Evolutionary conservation across 1,284 basidiomycete genomes (phyloP).

Genomic region (Rugosomyces carneus): DNA sequence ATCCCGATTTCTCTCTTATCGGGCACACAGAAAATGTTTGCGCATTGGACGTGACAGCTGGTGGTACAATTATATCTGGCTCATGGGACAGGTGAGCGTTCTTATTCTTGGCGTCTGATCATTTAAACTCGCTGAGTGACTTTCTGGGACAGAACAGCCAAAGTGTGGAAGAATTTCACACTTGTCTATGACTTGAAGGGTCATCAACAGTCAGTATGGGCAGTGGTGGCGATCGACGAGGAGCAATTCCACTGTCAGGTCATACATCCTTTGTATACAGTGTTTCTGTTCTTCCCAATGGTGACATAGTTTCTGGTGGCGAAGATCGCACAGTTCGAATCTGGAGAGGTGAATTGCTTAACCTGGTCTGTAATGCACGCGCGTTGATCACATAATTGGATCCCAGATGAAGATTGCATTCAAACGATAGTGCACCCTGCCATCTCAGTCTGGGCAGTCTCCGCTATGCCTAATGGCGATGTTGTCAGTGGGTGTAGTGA

Average conservation of each 20-base stretch:
- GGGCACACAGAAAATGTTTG: constrained; percentile 94
- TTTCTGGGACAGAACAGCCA: constrained; percentile 65
- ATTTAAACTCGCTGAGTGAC: neutral
- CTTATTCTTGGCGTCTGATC: neutral
- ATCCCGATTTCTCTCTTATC: constrained; percentile 74
- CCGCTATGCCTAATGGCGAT: constrained; percentile 82
- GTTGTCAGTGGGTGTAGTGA: constrained; percentile 91
- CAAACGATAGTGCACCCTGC: constrained; percentile 91
- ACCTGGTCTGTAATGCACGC: neutral
- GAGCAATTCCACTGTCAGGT: constrained; percentile 76
- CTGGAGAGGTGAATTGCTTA: constrained; percentile 31
- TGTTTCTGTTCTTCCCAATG: constrained; percentile 65
- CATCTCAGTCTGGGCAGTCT: constrained; percentile 91
- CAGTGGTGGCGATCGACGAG: constrained; percentile 79
- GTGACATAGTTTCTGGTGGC: constrained; percentile 37
- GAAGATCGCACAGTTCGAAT: constrained; percentile 41
- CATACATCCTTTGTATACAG: constrained; percentile 98
- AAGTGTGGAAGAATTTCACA: constrained; percentile 86
- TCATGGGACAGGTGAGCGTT: constrained; percentile 89
- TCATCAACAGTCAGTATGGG: constrained; percentile 93
- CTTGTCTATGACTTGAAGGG: constrained; percentile 75
- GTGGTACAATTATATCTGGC: constrained; percentile 83
- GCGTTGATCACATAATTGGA: neutral
- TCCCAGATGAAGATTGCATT: constrained; percentile 61
- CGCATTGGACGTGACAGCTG: constrained; percentile 65